Evolutionary conservation across 495 filamentous ascomycete species (phyloP), one percentile per base, ranked within the genome.

Genomic region (Pyronema domesticum): DNA sequence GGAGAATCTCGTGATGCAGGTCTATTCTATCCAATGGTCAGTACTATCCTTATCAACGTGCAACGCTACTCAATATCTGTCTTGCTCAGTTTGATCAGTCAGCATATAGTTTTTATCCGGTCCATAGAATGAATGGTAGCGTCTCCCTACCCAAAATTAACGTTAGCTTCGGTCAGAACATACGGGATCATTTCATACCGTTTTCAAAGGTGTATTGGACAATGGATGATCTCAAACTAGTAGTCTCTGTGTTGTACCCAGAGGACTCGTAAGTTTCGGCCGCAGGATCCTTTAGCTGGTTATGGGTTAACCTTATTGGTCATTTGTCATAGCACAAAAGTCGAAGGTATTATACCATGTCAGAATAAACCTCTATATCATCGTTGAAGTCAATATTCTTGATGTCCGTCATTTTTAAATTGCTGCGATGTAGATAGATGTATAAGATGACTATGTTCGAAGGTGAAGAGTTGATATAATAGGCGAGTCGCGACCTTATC

Each of bases 71-170:
- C 19, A 34, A 44, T 57, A 58, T 52, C 56, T 46, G 33, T 57
- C 54, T 49, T 59, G 57, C 42, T 59, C 49, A 6, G 53, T 18
- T 36, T 78, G 70, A 53, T 79, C 76, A 56, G 78, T 77, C 3
- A 76, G 77, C 54, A 78, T 68, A 3, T 71, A 55, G 54, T 49
- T 80, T 77, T 47, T 68, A 58, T 36, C 77, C 74, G 19, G 9
- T 55, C 73, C 68, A 15, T 68, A 69, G 60, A 73, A 79, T 11
- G 64, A 65, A 52, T 79, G 75, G 57, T 79, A 80, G 35, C 74
- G 69, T 30, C 77, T 67, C 17, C 44, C 44, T 46, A 46, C 8
- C 7, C 18, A 8, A 46, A 7, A 8, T 46, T 46, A n/a, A n/a
- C n/a, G n/a, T n/a, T n/a, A n/a, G n/a, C n/a, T 46, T 7, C 10